Conservation (phyloP, 2,329 filamentous ascomycete species). For the Lomentospora prolificans region DNA sequence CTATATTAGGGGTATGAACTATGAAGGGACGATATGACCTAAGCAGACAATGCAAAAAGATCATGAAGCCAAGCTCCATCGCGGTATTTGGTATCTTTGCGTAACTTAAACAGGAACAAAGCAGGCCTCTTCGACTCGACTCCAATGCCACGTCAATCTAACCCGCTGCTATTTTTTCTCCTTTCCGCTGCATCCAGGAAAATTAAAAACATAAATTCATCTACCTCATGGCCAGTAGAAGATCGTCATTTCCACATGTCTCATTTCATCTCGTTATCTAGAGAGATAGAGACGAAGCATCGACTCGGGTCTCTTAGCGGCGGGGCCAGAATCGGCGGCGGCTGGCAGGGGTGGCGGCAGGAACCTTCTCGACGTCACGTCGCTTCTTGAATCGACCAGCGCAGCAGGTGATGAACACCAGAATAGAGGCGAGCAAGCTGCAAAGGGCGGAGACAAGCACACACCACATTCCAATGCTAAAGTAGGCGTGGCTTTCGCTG, state of each 20-base stretch:
- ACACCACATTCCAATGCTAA: slow-evolving; percentile 48
- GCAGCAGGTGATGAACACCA: slow-evolving; percentile 55
- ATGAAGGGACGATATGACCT: not conserved
- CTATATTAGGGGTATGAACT: not conserved
- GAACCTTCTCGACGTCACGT: not conserved
- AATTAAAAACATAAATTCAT: not conserved
- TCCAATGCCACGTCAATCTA: not conserved
- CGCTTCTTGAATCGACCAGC: slow-evolving; percentile 32
- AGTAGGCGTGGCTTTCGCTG: slow-evolving; percentile 33
- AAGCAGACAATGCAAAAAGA: too few relatives aligned
- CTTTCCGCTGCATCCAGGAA: not conserved
- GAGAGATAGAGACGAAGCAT: not conserved
- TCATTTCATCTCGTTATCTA: not conserved
- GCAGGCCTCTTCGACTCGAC: not conserved
- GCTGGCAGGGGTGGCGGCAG: not conserved
- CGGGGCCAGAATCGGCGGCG: not conserved
- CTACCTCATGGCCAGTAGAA: not conserved
- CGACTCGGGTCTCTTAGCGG: not conserved
- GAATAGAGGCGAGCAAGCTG: slow-evolving; percentile 41
- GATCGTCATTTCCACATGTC: not conserved
- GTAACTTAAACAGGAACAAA: not conserved
- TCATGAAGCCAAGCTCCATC: not conserved
- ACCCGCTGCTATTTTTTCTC: not conserved
- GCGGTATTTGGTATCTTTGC: not conserved
- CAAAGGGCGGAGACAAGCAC: slow-evolving; percentile 45